These are phyloP conservation scores for Solanum clarkiae DNA, from an alignment of 257 asterid genomes.

Conservation along the genomic window DNA sequence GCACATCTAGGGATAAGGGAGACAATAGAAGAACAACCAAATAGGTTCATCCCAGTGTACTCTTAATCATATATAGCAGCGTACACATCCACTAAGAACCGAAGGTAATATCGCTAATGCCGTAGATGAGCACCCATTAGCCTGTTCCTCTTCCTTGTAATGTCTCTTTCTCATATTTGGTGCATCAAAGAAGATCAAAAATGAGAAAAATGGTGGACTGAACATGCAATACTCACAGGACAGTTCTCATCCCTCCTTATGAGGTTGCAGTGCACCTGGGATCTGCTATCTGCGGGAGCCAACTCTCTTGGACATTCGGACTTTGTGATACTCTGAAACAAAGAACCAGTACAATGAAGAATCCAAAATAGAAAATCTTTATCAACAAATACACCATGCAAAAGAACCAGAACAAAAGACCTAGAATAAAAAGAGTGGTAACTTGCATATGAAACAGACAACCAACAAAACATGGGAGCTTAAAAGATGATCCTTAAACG, in stretches of 20 bases:
- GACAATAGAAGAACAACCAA: neutral
- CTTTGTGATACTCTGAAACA: constrained; percentile 68
- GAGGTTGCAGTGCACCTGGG: constrained; percentile 74
- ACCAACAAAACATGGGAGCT: neutral
- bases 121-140: neutral
- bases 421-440: neutral
- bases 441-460: neutral
- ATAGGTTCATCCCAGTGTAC: neutral
- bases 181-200: neutral
- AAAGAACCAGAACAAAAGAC: neutral
- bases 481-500: neutral
- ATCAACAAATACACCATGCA: neutral
- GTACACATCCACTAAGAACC: neutral
- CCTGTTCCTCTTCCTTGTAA: neutral
- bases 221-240: constrained; percentile 42
- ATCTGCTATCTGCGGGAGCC: constrained; percentile 69
- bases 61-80: neutral
- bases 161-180: neutral
- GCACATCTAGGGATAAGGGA: neutral
- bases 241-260: constrained; percentile 70
- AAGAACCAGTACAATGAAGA: neutral
- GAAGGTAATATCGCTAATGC: neutral
- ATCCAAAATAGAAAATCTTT: neutral
- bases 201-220: neutral
- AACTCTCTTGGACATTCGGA: constrained; percentile 95